Conservation (phyloP, 192 early-diverging fungal species). For the Coemansia sp. region DNA sequence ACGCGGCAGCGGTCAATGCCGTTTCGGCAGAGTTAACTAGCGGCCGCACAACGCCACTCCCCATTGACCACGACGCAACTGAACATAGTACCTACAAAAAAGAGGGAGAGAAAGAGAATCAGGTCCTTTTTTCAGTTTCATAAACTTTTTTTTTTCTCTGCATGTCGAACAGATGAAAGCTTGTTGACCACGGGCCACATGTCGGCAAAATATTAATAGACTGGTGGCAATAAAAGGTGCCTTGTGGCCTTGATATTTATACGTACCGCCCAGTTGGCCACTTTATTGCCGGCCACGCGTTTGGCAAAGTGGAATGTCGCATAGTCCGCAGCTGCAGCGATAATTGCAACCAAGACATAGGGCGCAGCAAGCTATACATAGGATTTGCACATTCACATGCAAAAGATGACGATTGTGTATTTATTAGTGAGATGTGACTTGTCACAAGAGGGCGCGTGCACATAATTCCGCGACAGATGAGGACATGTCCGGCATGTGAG, state of each 20-base stretch:
- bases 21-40: conserved; percentile 79
- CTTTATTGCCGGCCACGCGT: conserved; percentile 60
- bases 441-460: background rate
- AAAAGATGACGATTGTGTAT: background rate
- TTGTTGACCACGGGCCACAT: no score
- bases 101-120: no score
- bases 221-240: background rate
- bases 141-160: no score
- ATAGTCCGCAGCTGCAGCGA: conserved; percentile 74
- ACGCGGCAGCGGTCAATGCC: conserved; percentile 68
- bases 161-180: no score
- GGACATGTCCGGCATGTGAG: background rate
- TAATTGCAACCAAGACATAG: conserved; percentile 70
- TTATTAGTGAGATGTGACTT: background rate
- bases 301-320: conserved; percentile 75
- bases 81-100: no score
- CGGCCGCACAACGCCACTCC: conserved; percentile 64
- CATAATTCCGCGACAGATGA: conserved; percentile 10
- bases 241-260: background rate
- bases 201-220: conserved; percentile 6
- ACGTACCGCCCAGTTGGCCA: conserved; percentile 65
- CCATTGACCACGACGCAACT: conserved; percentile 66
- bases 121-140: no score
- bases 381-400: conserved; percentile 16
- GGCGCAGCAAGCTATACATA: conserved; percentile 65